Conservation (phyloP, 2,329 filamentous ascomycete genomes). For the Calonectria ilicicola region DNA sequence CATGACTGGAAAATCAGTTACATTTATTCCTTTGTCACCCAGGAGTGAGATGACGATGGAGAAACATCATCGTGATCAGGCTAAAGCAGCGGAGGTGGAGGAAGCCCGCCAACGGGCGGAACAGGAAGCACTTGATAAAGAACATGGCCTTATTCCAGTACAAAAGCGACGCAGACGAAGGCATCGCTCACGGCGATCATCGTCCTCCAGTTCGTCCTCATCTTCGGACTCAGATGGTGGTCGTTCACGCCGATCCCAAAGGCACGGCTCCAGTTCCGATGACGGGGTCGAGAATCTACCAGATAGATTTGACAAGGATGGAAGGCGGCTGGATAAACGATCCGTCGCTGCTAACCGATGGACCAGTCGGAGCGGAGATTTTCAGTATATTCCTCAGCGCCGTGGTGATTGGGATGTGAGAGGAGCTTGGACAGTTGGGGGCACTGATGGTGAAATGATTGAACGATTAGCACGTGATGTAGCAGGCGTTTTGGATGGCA, state of each 20-base stretch:
- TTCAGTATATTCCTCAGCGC: constrained; percentile 51
- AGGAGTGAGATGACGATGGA: constrained; percentile 60
- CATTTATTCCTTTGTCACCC: constrained; percentile 63
- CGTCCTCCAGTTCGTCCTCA: constrained; percentile 49
- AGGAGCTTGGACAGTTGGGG: constrained; percentile 59
- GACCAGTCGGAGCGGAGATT: constrained; percentile 56
- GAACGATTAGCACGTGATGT: constrained; percentile 48
- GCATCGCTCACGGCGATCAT: constrained; percentile 27
- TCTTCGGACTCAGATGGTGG: constrained; percentile 44
- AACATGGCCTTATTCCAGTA: constrained; percentile 33
- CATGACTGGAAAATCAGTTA: constrained; percentile 53
- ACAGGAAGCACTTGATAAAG: constrained; percentile 31
- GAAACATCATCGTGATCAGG: constrained; percentile 53
- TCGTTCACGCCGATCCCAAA: constrained; percentile 35
- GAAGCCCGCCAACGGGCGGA: constrained; percentile 30
- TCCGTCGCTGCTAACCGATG: constrained; percentile 35
- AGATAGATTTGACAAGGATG: constrained; percentile 60
- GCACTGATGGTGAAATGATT: constrained; percentile 56
- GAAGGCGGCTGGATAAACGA: constrained; percentile 52
- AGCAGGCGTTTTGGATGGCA: constrained; percentile 46
- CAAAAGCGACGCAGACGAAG: constrained; percentile 19
- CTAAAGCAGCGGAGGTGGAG: constrained; percentile 40
- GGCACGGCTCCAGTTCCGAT: constrained; percentile 41
- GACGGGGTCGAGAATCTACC: constrained; percentile 59
- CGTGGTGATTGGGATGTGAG: constrained; percentile 50